Evolutionary conservation across 176 grass and related monocot species (phyloP).

Genomic region (Tillandsia leiboldiana): DNA sequence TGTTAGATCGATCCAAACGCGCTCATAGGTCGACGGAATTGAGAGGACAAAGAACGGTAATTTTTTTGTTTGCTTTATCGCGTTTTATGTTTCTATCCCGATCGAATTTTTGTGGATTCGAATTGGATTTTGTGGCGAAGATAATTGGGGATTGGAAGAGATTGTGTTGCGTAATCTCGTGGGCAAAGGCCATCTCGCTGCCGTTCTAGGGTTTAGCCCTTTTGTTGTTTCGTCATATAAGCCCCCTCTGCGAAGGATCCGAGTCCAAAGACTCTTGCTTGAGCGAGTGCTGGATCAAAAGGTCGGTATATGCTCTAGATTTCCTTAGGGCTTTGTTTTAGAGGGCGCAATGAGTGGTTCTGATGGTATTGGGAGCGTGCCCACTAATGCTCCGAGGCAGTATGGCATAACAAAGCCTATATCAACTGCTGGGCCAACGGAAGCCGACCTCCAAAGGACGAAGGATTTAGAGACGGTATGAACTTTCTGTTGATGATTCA

Average conservation of each 20-base stretch:
- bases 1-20: background rate
- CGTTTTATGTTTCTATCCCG: background rate
- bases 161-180: too few species aligned
- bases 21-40: background rate
- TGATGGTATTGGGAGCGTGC: constrained; percentile 12
- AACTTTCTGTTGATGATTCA: background rate
- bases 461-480: constrained; percentile 50
- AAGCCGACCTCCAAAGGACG: constrained; percentile 52
- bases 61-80: background rate
- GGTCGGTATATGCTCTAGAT: background rate
- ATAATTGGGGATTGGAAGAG: too few species aligned
- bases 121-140: background rate
- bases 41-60: background rate
- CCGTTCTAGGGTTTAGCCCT: background rate
- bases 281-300: background rate
- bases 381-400: constrained; percentile 28
- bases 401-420: constrained; percentile 62
- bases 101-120: background rate
- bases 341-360: constrained; percentile 31
- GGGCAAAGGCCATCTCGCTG: too few species aligned
- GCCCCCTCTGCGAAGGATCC: background rate
- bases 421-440: constrained; percentile 46
- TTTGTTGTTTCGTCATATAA: background rate
- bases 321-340: constrained; percentile 5
- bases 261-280: background rate